Evolutionary conservation across 305 asterid genomes (phyloP).

Genomic region (Plantago lanceolata): DNA sequence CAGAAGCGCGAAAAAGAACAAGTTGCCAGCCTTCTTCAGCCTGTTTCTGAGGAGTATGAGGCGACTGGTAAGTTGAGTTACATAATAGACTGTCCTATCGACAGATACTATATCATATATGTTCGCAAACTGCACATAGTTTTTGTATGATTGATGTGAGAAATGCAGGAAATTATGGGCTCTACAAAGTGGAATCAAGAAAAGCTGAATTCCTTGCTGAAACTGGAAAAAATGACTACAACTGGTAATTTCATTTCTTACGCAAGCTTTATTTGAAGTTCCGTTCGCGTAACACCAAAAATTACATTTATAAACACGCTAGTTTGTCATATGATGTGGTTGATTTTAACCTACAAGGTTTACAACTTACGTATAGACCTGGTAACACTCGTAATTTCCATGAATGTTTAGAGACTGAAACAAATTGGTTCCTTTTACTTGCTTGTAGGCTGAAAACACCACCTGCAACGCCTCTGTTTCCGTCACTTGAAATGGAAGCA

Average conservation of each 20-base stretch:
- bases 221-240: conserved; percentile 59
- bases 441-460: conserved; percentile 68
- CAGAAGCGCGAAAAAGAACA: conserved; percentile 49
- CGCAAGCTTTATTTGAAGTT: too few species aligned
- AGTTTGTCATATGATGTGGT: too few species aligned
- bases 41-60: conserved; percentile 55
- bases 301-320: too few species aligned
- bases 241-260: conserved; percentile 39
- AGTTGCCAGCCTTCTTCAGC: conserved; percentile 50
- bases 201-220: conserved; percentile 40
- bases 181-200: conserved; percentile 45
- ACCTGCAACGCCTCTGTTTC: conserved; percentile 78
- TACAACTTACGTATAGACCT: too few species aligned
- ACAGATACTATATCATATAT: background rate
- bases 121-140: background rate
- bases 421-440: background rate
- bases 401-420: too few species aligned
- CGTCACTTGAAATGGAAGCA: conserved; percentile 82
- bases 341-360: too few species aligned
- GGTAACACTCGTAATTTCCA: too few species aligned
- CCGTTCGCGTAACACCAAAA: too few species aligned
- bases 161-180: conserved; percentile 45
- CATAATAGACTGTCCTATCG: background rate
- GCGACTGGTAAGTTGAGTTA: conserved; percentile 37
- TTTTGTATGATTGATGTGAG: background rate